Evolutionary conservation across 2,329 filamentous ascomycete species (phyloP), one percentile per base, ranked within the genome.

Genomic region (Fusarium nelsonii): DNA sequence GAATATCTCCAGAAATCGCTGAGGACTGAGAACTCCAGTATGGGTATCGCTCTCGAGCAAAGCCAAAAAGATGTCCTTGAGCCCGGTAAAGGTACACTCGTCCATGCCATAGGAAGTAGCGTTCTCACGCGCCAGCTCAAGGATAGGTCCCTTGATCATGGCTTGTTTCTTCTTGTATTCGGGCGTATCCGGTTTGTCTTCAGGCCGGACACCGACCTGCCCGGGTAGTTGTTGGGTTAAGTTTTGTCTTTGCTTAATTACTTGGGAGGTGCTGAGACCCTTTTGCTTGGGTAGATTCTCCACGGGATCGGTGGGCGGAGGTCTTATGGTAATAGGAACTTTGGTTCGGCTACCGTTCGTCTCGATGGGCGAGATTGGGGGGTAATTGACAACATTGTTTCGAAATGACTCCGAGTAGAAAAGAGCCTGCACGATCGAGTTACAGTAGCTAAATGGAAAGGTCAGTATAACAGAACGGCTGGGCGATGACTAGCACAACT

Each of bases 121-220:
- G 75, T 94, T 96, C 74, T 97, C 93, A 73, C 92, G 90, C 50
- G 91, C 89, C 79, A 98, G 87, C 74, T 97, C 92, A 58, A 98
- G 80, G 37, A 97, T 90, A 1, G 96, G 96, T 0, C 96, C 93
- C 43, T 91, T 91, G 63, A 94, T 85, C 84, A 98, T 90, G 18
- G 94, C 94, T 78, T 96, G 90, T 81, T 97, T 97, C 85, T 99
- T 99, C 82, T 97, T 97, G 82, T 96, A 97, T 81, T 99, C 96
- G 1, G 95, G 93, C 2, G 94, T 94, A 75, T 98, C 94, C 66
- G 92, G 92, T 78, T 94, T 97, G 76, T 98, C 96, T 78, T 98
- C 96, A 10, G 93, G 92, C 72, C 94, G 84, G 41, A 84, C 66
- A 4, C 79, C 90, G 60, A 82, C 84, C 33, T 84, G 85, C 37